phyloP scores from a whole-genome alignment of 179 eudicot genomes.

The Gypsophila paniculata region DNA sequence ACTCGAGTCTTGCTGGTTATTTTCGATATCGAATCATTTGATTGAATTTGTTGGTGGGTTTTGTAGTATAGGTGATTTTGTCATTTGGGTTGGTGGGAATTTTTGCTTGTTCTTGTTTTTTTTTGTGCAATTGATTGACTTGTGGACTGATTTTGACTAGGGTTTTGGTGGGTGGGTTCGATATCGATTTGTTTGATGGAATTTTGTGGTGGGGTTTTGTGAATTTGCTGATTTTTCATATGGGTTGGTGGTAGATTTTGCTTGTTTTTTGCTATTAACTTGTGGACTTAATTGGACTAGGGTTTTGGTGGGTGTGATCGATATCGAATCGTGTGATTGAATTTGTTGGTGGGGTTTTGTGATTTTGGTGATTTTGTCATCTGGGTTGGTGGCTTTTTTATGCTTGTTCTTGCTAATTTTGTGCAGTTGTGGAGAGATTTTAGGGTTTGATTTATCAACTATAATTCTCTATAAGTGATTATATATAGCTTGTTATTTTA shows the following conservation, averaged over 20 bases:
- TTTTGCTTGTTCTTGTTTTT: not conserved
- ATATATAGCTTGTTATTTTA: too few relatives aligned
- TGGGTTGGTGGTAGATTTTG: not conserved
- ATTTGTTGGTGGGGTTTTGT: conserved; percentile 19
- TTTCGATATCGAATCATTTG: conserved; percentile 12
- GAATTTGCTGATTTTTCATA: too few relatives aligned
- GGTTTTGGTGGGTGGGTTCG: too few relatives aligned
- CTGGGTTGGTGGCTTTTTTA: conserved; percentile 19
- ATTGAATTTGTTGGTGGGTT: conserved; percentile 15
- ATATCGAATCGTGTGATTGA: conserved; percentile 14
- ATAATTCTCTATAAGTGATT: too few relatives aligned
- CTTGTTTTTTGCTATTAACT: not conserved
- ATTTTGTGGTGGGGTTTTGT: too few relatives aligned
- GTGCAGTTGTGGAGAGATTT: not conserved
- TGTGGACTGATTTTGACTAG: too few relatives aligned
- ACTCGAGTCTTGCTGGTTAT: conserved; percentile 19
- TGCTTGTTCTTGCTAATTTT: not conserved
- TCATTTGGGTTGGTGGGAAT: conserved; percentile 19
- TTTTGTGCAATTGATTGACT: too few relatives aligned
- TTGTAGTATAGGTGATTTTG: conserved; percentile 17
- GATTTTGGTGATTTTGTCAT: conserved; percentile 13
- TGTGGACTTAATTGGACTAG: conserved; percentile 14
- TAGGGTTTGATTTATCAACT: conserved; percentile 12
- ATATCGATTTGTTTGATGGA: too few relatives aligned
- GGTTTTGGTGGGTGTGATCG: conserved; percentile 17